Evolutionary conservation across 495 filamentous ascomycete genomes (phyloP), one percentile per base, ranked within the genome.

Genomic region (Trichoderma reesei): DNA sequence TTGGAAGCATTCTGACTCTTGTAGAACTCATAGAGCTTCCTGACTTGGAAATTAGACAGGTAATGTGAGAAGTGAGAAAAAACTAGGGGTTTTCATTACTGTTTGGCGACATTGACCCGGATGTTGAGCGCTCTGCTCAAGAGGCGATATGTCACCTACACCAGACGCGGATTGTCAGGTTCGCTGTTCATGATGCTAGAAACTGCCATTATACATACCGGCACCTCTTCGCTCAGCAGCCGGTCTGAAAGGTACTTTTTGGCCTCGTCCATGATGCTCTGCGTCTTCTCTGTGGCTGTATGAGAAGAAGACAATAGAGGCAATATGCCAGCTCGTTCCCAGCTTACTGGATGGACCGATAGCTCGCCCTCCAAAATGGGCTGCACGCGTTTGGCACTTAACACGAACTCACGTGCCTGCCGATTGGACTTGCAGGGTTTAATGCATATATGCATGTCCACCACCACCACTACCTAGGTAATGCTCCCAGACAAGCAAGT

Each of bases 11-110:
- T 96, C 77, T 96, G 88, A 54, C 76, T 82, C 59, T 76, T 78
- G 72, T 97, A 82, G 68, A 96, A 98, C 14, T 96, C 92, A 73
- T 86, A 96, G 1, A 98, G 85, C 82, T 97, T 92, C 68, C 92
- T 94, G 65, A 51, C 20, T 1, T 59, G 64, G 0, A 67, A 41
- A 38, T 13, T 6, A 51, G 20, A 4, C 31, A 34, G 11, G 9
- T 20, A 34, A 8, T 8, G 3, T n/a, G n/a, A n/a, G n/a, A n/a
- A n/a, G n/a, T n/a, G n/a, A n/a, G n/a, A n/a, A n/a, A n/a, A n/a
- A n/a, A n/a, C n/a, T n/a, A n/a, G n/a, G n/a, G n/a, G n/a, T n/a
- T n/a, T n/a, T n/a, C n/a, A 48, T 76, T 66, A 75, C 90, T 91
- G 84, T 75, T 96, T 96, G 3, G 91, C 91, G 16, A 80, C 70